Conservation (phyloP, 2,329 filamentous ascomycete species). For the Colletotrichum horii region DNA sequence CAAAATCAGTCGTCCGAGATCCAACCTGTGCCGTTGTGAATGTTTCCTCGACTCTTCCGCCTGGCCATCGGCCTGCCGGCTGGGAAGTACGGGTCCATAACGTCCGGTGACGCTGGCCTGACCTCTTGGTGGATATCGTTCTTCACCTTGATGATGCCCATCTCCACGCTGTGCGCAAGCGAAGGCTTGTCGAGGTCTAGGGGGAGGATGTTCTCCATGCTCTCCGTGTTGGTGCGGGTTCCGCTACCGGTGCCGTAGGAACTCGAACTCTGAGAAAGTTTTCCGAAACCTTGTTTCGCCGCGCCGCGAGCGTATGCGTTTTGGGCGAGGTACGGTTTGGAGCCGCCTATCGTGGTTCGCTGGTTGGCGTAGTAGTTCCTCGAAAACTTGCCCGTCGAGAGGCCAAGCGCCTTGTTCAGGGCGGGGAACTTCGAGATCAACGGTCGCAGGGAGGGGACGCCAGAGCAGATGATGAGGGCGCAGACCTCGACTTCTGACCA, state of each 20-base stretch:
- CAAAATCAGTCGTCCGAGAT: constrained; percentile 4
- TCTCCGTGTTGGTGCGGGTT: background rate
- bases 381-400: constrained; percentile 25
- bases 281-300: background rate
- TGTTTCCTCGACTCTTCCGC: background rate
- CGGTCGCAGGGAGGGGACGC: constrained; percentile 34
- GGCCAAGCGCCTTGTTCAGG: constrained; percentile 32
- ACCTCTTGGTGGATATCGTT: background rate
- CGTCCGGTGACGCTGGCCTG: background rate
- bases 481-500: constrained; percentile 36
- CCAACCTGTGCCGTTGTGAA: constrained; percentile 7
- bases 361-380: constrained; percentile 14
- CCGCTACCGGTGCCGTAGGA: background rate
- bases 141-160: constrained; percentile 16
- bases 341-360: constrained; percentile 10
- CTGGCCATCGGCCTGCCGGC: constrained; percentile 6
- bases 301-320: constrained; percentile 9
- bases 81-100: constrained; percentile 16
- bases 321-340: background rate
- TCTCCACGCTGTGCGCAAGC: constrained; percentile 10
- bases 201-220: constrained; percentile 14
- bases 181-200: constrained; percentile 10
- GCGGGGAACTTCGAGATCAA: constrained; percentile 31
- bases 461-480: constrained; percentile 36
- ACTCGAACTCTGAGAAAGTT: constrained; percentile 10